Base-by-base conservation (phyloP, 768 basidiomycete species). In the Lentinus tigrinus region DNA sequence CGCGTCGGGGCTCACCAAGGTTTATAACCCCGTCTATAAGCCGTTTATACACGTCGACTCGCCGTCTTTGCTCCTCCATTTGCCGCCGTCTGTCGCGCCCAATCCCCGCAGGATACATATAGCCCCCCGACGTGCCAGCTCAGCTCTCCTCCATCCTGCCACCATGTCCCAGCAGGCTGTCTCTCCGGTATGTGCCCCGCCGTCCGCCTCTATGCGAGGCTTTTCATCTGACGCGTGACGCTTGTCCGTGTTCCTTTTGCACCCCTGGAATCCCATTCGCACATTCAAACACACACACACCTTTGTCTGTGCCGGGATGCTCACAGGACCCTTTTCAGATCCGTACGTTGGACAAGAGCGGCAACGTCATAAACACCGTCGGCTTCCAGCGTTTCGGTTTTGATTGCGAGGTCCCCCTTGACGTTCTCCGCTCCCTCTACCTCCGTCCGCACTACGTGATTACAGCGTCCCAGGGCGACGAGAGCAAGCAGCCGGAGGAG, bases 361-460 rank as follows among this genome's bases (percentile, higher is more conserved):
- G 91, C 48, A 62, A 80, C 9, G 87, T 87, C 68, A 93, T 95
- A 66, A 82, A 77, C 54, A 77, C 84, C 21, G 95, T 98, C 43
- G 95, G 95, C 46, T 85, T 88, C 69, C 74, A 88, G 61, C 84
- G 88, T 55, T 97, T 97, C 65, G 94, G 93, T 8, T 95, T 98
- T 73, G 89, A 97, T 74, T 88, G 88, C 65, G 84, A 88, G 66
- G 91, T 95, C 61, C 71, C 88, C 57, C 73, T 95, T 65, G 88
- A 93, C 62, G 77, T 83, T 63, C 84, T 96, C 52, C 89, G 95
- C 50, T 84, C 88, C n/a, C 81, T 97, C 46, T 96, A 96, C 75
- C 83, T 97, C 40, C 85, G 91, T 11, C 81, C 90, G 9, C 89
- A 91, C 74, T 93, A 91, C 65, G 81, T 85, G 52, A 71, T 80